Base-by-base conservation (phyloP, 495 filamentous ascomycete species). In the Penicillium steckii region DNA sequence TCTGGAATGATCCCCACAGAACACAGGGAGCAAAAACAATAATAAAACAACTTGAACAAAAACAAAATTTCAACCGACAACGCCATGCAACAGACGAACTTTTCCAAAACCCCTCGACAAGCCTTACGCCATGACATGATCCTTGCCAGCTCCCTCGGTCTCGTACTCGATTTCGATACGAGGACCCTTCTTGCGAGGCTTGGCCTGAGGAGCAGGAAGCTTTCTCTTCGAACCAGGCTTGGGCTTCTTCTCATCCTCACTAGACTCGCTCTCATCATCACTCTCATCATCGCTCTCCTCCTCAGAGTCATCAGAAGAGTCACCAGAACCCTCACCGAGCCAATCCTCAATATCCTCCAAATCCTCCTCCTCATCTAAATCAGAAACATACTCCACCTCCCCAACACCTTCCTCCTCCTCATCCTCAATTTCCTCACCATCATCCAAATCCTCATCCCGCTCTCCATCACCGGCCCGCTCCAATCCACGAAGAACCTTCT, bases 401-500 rank as follows among this genome's bases (percentile, higher is more conserved):
- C 82, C 89, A 49, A 85, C 83, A 46, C 85, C 89, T 51, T 89
- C 83, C 51, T 89, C 84, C 52, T 84, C 79, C 40, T 79, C 76
- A 43, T 90, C 85, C 15, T 81, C 81, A 38, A 87, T 81, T 48
- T 88, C 79, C 55, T 96, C 91, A 3, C 91, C 93, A 61, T 93
- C 89, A 60, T 97, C 93, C 64, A 92, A 63, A 67, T 97, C 93
- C 73, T 89, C 83, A 71, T 97, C 94, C 56, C 91, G 78, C 59
- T 77, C 78, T 40, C 87, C 94, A 65, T 94, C 89, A 21, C 92
- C 91, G 57, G 84, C 82, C 50, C 85, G 80, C 80, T 97, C 95
- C 66, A 97, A 73, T 2, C 91, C 92, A 38, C 85, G 85, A 41
- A 98, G 79, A 22, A 98, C 95, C 81, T 90, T 94, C 86, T 96